Evolutionary conservation across 2,329 filamentous ascomycete genomes (phyloP), one percentile per base, ranked within the genome.

Genomic region (Xylaria sp.): DNA sequence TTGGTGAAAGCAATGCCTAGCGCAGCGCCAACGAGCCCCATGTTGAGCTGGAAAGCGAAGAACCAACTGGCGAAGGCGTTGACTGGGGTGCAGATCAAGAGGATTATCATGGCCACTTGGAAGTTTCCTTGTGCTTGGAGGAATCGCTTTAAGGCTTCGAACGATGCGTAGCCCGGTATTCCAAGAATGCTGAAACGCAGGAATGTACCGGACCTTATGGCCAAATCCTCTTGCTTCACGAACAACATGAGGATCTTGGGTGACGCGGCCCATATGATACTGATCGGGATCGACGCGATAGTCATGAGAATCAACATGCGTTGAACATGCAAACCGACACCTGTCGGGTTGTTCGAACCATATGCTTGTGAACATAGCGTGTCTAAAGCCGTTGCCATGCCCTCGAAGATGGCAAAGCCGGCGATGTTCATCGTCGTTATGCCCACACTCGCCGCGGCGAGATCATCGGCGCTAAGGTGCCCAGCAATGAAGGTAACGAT

Each of bases 71-170:
- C 70, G 0, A 79, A 59, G n/a, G 79, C 78, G 60, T 84, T 84
- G 17, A 82, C 63, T 0, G 81, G 82, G 0, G 81, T 78, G 40
- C 80, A 80, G 31, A 84, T 67, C 1, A 83, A 41, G 4, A 85
- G 72, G 25, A 83, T 76, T 11, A 77, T 71, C 66, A 83, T 63
- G 21, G 60, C 60, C 2, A 63, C 80, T 23, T 78, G 78, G 72
- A 85, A 85, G 38, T 83, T 76, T 1, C 83, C 83, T 62, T 85
- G 83, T 0, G 83, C 81, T 67, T 85, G 83, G 0, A 84, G 75
- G 63, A 84, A 85, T 0, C 83, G 75, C 68, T 85, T 85, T 0
- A 80, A 74, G 0, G 81, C 81, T 64, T 85, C 83, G 38, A 85
- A 86, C 3, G 77, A 77, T 2, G 80, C 82, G 59, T 84, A 85